Evolutionary conservation across 805 yeast genomes (phyloP), one percentile per base, ranked within the genome.

Genomic region (Candida germanica): DNA sequence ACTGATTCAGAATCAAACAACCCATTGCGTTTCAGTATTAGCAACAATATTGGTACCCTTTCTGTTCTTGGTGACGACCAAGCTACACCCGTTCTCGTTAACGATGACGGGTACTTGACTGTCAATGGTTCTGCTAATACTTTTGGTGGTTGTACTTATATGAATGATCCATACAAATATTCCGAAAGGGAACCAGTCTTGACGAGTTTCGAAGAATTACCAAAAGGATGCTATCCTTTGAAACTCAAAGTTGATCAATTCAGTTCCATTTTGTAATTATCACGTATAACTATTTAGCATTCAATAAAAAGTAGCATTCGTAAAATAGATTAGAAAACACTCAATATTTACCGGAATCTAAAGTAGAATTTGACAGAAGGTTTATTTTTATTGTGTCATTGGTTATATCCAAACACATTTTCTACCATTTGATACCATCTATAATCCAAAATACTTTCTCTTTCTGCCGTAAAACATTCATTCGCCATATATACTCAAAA

Each of bases 131-230:
- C 41, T 15, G 26, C 50, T 26, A 43, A 33, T 19, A 33, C 38
- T 13, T 55, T 58, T 39, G 51, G 40, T 38, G 64, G 61, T 35
- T 47, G 53, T 31, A 50, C 50, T 41, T 47, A 56, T 43, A 38
- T 58, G 34, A 43, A 43, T 13, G 64, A 59, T 39, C 62, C 62
- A 13, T 55, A 58, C 45, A 25, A 39, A 7, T 56, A 56, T 40
- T 56, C 64, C 15, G 18, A 45, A 18, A 13, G 24, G 11, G 14
- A 18, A 8, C 29, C 14, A 11, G 33, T 18, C 16, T 24, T 35
- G 10, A 11, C 25, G 26, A 24, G 16, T 23, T 28, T 20, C 17
- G 24, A 21, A 22, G 28, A 28, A 13, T n/a, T 16, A 11, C 24
- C 31, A 28, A 20, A 27, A 3, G 18, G 12, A 23, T 35, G 37